Evolutionary conservation across 1,139 yeast species (phyloP).

Genomic region (Pneumocystis murina): DNA sequence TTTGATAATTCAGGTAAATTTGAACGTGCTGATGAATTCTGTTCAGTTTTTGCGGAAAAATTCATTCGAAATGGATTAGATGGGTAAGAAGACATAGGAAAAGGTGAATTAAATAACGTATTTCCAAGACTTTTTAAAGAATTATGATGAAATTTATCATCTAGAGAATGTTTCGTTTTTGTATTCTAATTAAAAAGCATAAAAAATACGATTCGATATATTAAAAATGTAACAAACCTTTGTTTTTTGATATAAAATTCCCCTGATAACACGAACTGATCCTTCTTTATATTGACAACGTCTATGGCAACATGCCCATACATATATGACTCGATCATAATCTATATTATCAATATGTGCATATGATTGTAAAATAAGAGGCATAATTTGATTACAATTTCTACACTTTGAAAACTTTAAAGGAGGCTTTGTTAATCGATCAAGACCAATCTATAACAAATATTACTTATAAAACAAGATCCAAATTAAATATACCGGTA

Average conservation of each 20-base stretch:
- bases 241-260: conserved; percentile 45
- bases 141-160: not conserved
- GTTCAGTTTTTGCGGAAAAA: not conserved
- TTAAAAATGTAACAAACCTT: conserved; percentile 22
- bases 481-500: conserved; percentile 1
- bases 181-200: not conserved
- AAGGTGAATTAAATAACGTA: not conserved
- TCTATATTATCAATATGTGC: conserved; percentile 47
- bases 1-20: not conserved
- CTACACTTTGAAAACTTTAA: conserved; percentile 32
- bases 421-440: conserved; percentile 2
- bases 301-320: conserved; percentile 56
- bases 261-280: conserved; percentile 54
- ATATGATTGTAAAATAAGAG: conserved; percentile 59
- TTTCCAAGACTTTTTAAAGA: conserved; percentile 2
- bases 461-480: not conserved
- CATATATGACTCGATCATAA: conserved; percentile 68
- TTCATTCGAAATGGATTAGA: not conserved
- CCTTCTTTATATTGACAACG: conserved; percentile 38
- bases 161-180: not conserved
- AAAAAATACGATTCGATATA: conserved; percentile 4
- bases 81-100: not conserved
- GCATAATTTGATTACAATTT: conserved; percentile 47
- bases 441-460: not conserved
- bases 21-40: too few relatives aligned